phyloP scores from a whole-genome alignment of 2,329 filamentous ascomycete species.

The Sporothrix schenckii region DNA sequence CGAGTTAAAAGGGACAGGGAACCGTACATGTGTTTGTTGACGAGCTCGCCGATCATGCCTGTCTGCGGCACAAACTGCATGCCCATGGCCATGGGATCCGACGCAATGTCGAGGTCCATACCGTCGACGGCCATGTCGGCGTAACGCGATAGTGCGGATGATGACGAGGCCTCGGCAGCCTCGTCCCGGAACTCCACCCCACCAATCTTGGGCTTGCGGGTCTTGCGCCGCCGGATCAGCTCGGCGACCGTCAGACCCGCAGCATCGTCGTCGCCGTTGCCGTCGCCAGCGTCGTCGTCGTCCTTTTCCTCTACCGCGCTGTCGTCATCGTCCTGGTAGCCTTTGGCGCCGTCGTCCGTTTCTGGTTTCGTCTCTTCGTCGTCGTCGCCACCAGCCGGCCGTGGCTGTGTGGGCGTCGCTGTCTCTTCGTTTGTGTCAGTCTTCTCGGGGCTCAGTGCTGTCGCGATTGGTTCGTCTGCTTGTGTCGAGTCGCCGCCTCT shows the following conservation, averaged over 20 bases:
- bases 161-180: constrained; percentile 33
- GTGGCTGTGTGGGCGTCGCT: background rate
- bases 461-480: background rate
- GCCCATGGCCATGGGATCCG: constrained; percentile 31
- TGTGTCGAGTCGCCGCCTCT: constrained; percentile 40
- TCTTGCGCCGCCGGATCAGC: constrained; percentile 57
- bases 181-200: constrained; percentile 60
- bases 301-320: constrained; percentile 30
- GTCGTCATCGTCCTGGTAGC: constrained; percentile 31
- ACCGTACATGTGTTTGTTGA: constrained; percentile 78
- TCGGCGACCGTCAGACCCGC: constrained; percentile 51
- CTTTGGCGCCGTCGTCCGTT: constrained; percentile 22
- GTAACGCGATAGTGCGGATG: constrained; percentile 31
- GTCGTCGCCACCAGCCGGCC: background rate
- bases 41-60: constrained; percentile 64
- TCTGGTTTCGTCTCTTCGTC: constrained; percentile 3
- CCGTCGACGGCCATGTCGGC: constrained; percentile 28
- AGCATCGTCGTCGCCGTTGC: constrained; percentile 30
- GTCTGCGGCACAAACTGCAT: constrained; percentile 72
- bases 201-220: constrained; percentile 53
- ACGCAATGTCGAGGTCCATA: constrained; percentile 24
- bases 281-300: constrained; percentile 15
- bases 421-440: background rate
- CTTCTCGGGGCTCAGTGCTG: background rate
- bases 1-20: constrained; percentile 29